Evolutionary conservation across 75 land plant genomes (phyloP).

Genomic region (Sequoiadendron giganteum): DNA sequence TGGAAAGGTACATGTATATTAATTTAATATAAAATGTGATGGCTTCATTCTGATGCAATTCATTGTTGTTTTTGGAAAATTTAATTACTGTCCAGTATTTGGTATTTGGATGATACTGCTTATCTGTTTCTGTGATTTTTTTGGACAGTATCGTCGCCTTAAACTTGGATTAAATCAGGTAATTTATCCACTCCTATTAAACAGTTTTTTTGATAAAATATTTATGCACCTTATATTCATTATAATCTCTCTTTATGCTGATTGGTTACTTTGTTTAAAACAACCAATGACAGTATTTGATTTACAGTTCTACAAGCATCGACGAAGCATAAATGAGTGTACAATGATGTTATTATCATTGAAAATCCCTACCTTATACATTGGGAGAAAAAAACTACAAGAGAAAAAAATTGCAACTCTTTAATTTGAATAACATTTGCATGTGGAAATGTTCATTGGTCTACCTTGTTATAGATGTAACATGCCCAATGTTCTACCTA

Average conservation of each 20-base stretch:
- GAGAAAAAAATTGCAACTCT: neutral
- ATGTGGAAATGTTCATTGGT: neutral
- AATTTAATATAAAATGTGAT: neutral
- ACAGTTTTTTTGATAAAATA: neutral
- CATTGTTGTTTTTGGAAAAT: neutral
- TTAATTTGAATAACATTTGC: neutral
- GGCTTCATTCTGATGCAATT: constrained; percentile 2
- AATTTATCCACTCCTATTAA: neutral
- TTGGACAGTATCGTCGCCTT: constrained; percentile 89
- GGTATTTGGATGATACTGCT: neutral
- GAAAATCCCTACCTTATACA: neutral
- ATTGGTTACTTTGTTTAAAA: neutral
- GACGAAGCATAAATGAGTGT: neutral
- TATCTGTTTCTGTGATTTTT: neutral
- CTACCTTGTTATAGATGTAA: neutral
- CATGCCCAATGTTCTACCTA: too few relatives aligned
- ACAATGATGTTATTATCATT: neutral
- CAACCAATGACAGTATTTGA: neutral
- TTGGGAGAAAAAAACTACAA: neutral
- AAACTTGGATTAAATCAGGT: constrained; percentile 97
- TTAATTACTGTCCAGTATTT: neutral
- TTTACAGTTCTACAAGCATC: neutral
- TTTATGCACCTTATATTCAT: neutral
- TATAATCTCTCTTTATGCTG: neutral
- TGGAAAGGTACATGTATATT: constrained; percentile 70